phyloP scores from a whole-genome alignment of 768 basidiomycete genomes.

The Xerocomus brunneocitrinus region DNA sequence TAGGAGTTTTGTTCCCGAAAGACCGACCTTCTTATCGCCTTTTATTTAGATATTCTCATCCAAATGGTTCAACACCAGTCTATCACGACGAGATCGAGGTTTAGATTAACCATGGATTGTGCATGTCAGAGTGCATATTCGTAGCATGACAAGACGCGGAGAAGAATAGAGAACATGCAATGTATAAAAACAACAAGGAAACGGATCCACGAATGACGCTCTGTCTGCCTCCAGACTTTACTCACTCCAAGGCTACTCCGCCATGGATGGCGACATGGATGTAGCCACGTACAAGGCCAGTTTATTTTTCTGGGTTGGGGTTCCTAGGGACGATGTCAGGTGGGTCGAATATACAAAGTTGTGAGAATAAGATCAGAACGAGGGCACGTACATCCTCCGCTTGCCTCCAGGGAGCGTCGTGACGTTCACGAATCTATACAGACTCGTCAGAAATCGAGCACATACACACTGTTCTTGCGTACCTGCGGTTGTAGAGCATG shows the following conservation, averaged over 20 bases:
- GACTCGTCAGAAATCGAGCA: not conserved
- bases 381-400: constrained; percentile 83
- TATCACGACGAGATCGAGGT: not conserved
- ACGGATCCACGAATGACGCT: constrained; percentile 3
- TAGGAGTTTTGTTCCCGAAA: not conserved
- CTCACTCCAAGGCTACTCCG: constrained; percentile 14
- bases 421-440: constrained; percentile 82
- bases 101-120: constrained; percentile 10
- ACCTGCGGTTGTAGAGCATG: constrained; percentile 90
- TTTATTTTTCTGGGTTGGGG: constrained; percentile 28
- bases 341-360: constrained; percentile 57
- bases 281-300: constrained; percentile 1
- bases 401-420: constrained; percentile 89
- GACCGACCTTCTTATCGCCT: no score
- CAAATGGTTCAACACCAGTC: no score
- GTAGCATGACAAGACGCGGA: constrained; percentile 13
- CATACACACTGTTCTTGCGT: constrained; percentile 26
- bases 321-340: constrained; percentile 16
- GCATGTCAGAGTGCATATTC: constrained; percentile 22
- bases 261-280: constrained; percentile 10
- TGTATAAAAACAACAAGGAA: constrained; percentile 9
- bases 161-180: constrained; percentile 7
- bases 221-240: constrained; percentile 5
- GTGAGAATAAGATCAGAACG: constrained; percentile 40
- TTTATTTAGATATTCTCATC: no score